Conservation (phyloP, 1,284 basidiomycete species). For the Retiboletus fuscus region DNA sequence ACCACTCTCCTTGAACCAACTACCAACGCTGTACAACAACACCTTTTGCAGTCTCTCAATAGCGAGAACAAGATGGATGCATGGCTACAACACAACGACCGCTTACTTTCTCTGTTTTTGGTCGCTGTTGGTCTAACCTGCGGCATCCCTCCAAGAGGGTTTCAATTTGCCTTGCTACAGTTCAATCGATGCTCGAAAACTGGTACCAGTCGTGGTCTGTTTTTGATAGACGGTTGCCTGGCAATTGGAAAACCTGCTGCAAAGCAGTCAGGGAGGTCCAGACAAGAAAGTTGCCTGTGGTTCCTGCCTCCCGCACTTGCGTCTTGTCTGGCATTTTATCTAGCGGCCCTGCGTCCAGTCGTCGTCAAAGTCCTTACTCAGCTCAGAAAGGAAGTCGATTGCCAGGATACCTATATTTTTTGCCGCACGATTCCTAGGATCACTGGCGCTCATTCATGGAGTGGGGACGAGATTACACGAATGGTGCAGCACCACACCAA, state of each 20-base stretch:
- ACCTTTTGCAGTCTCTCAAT: neutral
- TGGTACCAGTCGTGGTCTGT: neutral
- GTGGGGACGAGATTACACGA: neutral
- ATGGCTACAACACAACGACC: constrained; percentile 9
- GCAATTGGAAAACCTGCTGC: constrained; percentile 20
- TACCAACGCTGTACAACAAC: neutral
- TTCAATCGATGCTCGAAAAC: neutral
- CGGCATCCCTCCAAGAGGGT: constrained; percentile 11
- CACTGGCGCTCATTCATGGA: constrained; percentile 1
- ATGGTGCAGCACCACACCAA: constrained; percentile 9
- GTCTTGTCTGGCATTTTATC: constrained; percentile 8
- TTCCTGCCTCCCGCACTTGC: constrained; percentile 10
- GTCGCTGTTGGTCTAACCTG: neutral
- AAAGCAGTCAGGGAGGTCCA: constrained; percentile 1
- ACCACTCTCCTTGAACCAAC: neutral
- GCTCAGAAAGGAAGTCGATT: constrained; percentile 8
- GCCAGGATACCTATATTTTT: constrained; percentile 12
- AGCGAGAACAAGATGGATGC: neutral
- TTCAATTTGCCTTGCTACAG: constrained; percentile 17
- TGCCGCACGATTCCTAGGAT: neutral
- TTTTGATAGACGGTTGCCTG: constrained; percentile 18
- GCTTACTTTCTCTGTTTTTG: constrained; percentile 3
- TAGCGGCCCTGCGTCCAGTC: constrained; percentile 1
- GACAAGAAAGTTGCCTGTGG: constrained; percentile 18
- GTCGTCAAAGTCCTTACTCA: neutral